phyloP scores from a whole-genome alignment of 2,329 filamentous ascomycete species.

The Coniochaeta prunicola region DNA sequence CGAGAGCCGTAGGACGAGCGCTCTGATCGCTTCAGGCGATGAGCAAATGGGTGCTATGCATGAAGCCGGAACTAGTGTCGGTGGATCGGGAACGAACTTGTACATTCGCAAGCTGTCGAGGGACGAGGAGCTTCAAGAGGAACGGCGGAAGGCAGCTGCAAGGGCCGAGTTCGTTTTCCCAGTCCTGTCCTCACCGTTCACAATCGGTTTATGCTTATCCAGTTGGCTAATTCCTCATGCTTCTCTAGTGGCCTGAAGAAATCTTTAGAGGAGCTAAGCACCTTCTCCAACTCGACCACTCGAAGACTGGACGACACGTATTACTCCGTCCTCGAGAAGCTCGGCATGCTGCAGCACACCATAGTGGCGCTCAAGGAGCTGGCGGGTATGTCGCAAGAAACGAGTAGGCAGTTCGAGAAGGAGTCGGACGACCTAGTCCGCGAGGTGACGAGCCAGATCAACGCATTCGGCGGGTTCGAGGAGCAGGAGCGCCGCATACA shows the following conservation, averaged over 20 bases:
- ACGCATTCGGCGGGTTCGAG: slow-evolving; percentile 54
- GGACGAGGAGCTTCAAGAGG: slow-evolving; percentile 32
- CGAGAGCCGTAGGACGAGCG: slow-evolving; percentile 34
- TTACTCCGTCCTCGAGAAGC: slow-evolving; percentile 64
- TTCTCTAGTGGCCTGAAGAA: slow-evolving; percentile 40
- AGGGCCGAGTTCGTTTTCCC: slow-evolving; percentile 29
- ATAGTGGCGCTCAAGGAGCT: slow-evolving; percentile 60
- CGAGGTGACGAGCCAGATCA: slow-evolving; percentile 55
- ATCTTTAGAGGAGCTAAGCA: slow-evolving; percentile 45
- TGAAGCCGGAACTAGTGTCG: neutral
- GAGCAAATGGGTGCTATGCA: slow-evolving; percentile 1
- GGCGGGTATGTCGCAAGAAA: slow-evolving; percentile 50
- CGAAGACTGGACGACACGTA: slow-evolving; percentile 66
- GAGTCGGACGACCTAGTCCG: slow-evolving; percentile 52
- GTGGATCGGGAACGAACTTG: slow-evolving; percentile 5
- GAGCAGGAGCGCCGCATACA: slow-evolving; percentile 58
- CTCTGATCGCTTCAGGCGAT: slow-evolving; percentile 17
- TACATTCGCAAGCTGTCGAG: slow-evolving; percentile 14
- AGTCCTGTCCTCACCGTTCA: slow-evolving; percentile 7
- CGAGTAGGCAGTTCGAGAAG: slow-evolving; percentile 50
- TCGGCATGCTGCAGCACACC: slow-evolving; percentile 55
- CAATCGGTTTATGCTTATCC: slow-evolving; percentile 2
- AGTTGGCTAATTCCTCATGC: neutral
- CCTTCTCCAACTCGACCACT: slow-evolving; percentile 55
- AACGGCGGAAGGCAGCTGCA: slow-evolving; percentile 30